Base-by-base conservation (phyloP, 805 yeast genomes). In the Metschnikowia borealis region DNA sequence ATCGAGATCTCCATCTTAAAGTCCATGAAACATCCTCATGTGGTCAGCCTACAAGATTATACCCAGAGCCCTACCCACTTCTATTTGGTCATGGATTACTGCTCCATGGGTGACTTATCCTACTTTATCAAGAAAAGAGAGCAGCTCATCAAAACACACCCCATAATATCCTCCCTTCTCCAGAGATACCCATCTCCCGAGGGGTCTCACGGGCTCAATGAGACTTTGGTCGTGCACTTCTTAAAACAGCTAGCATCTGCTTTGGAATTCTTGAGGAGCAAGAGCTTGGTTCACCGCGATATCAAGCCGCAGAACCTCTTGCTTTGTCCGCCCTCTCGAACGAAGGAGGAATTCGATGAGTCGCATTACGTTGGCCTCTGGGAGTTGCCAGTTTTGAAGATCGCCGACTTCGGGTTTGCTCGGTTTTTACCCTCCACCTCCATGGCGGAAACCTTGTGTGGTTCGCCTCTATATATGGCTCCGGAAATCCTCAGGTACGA, bases 361-460 rank as follows among this genome's bases (percentile, higher is more conserved):
- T 69, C 62, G 3, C 79, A 84, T 2, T 87, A 75, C 67, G 83
- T 82, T 5, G 98, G 98, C 0, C 71, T 85, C 51, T 87, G 92
- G 83, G 95, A 89, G 59, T 73, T 94, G 54, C 99, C 99, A 1
- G 79, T 91, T 8, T 75, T 94, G 55, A 92, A 92, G 67, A 84
- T 94, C 53, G 99, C 99, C 11, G 99, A 94, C 71, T 94, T 94
- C 69, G 99, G 99, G 0, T 94, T 94, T 71, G 99, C 99, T 5
- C 78, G 98, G 54, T 88, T 91, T 63, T 75, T 94, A 60, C 99
- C 99, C 6, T 83, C 87, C 45, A 87, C 97, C 1, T 85, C 96
- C 1, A 77, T 94, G 81, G 98, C 98, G 1, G 99, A 94, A 65
- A 94, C 99, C 1, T 74, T 94, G 57, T 94, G 99, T 75, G 99